Conservation (phyloP, 2,329 filamentous ascomycete genomes). For the Alternaria gansuensis region DNA sequence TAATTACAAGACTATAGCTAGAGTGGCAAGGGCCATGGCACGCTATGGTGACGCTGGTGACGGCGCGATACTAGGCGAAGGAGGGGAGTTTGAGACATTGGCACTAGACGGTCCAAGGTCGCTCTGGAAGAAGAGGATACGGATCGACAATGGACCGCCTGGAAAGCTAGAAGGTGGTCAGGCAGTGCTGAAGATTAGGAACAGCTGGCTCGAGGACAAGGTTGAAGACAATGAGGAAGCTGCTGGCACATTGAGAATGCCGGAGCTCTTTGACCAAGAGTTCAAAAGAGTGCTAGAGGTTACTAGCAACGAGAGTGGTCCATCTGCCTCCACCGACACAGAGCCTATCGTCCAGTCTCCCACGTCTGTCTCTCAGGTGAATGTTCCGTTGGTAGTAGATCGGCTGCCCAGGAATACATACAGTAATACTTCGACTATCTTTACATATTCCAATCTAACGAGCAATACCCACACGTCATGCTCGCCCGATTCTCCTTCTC, state of each 20-base stretch:
- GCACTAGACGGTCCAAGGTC: constrained; percentile 79
- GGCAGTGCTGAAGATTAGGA: constrained; percentile 71
- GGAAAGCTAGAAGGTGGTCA: constrained; percentile 78
- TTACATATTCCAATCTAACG: constrained; percentile 56
- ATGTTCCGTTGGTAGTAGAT: constrained; percentile 12
- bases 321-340: constrained; percentile 14
- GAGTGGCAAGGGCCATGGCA: constrained; percentile 64
- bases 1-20: constrained; percentile 58
- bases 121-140: constrained; percentile 77
- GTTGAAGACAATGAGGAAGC: constrained; percentile 33
- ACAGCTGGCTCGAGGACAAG: constrained; percentile 64
- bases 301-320: constrained; percentile 11
- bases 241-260: constrained; percentile 61
- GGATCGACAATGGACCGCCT: constrained; percentile 64
- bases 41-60: constrained; percentile 72
- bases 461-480: constrained; percentile 18
- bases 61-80: constrained; percentile 85
- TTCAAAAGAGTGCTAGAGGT: constrained; percentile 59
- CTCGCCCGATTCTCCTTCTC: constrained; percentile 17
- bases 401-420: constrained; percentile 26
- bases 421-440: constrained; percentile 54
- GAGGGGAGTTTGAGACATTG: constrained; percentile 94
- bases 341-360: constrained; percentile 13
- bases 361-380: neutral
- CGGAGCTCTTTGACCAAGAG: constrained; percentile 71